Percentiles rank a stretch among this genome's conserved stretches.
Evolutionary conservation across 176 grass and related monocot species (phyloP).

Genomic region (Hordeum vulgare): DNA sequence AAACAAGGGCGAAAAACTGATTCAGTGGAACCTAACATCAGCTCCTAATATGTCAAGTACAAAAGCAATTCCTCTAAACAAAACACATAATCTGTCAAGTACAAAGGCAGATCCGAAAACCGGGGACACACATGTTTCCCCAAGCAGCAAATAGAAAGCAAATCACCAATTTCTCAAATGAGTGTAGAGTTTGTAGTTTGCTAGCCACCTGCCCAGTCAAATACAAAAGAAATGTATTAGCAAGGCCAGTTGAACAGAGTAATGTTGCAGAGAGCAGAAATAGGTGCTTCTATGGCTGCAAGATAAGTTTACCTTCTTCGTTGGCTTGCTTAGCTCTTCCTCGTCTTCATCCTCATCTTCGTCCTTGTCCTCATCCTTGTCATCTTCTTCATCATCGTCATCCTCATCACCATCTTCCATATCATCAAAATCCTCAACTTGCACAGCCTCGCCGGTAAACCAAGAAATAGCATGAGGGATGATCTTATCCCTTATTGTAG

Average conservation of each 20-base stretch:
- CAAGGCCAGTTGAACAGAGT: background rate
- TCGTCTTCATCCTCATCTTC: slow-evolving; percentile 48
- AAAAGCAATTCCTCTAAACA: too few species aligned
- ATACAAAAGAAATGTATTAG: slow-evolving; percentile 15
- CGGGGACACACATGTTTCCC: too few species aligned
- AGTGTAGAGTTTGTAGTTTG: slow-evolving; percentile 6
- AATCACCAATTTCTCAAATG: too few species aligned
- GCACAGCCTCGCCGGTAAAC: slow-evolving; percentile 76
- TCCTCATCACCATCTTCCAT: slow-evolving; percentile 43
- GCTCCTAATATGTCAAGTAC: too few species aligned
- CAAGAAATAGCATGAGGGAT: slow-evolving; percentile 89
- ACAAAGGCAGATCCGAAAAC: too few species aligned
- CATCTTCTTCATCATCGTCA: background rate
- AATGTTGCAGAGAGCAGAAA: background rate
- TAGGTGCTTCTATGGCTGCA: background rate
- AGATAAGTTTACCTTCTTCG: slow-evolving; percentile 23
- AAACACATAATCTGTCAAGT: too few species aligned
- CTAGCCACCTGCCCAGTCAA: background rate
- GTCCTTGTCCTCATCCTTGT: too few species aligned
- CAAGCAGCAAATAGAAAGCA: too few species aligned
- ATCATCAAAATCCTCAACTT: slow-evolving; percentile 58
- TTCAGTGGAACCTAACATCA: too few species aligned
- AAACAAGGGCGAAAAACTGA: too few species aligned
- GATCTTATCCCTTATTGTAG: slow-evolving; percentile 90
- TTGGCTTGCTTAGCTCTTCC: slow-evolving; percentile 47